Base-by-base conservation (phyloP, 2,329 filamentous ascomycete genomes). In the Sodiomyces alkalinus region DNA sequence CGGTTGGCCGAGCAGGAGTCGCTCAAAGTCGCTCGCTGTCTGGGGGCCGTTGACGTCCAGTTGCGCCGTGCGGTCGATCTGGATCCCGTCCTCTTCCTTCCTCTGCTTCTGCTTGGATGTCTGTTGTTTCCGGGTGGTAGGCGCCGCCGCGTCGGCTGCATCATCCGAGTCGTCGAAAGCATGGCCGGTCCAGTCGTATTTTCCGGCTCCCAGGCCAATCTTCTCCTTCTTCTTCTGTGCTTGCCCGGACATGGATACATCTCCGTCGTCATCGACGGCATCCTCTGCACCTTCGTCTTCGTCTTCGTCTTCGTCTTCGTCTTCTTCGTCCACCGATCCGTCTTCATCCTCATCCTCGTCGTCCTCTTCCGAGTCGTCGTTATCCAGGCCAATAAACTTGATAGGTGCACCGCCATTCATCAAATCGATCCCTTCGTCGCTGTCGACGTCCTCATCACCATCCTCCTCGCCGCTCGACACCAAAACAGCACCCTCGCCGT, bases 11-110 rank as follows among this genome's bases (percentile, higher is more conserved):
- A 98, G 71, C 22, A 98, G 69, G 15, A 94, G 74, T 41, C 90
- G 78, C 56, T 98, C 92, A 51, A 85, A 98, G 53, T 98, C 92
- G 37, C 80, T 81, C 11, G 81, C 70, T 2, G 82, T 87, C 48
- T 92, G 85, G 3, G 90, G 90, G 0, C 87, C 87, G 41, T 86
- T 73, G 26, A 70, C 74, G 49, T 94, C 85, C 8, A 98, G 70
- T 42, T 93, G 81, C n/a, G 80, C 90, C 4, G 87, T 98, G 38
- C 74, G 74, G 48, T 98, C 92, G 28, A 90, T 67, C 42, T 87
- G 76, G 44, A 86, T 80, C 43, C 80, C 76, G 2, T 74, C 62
- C 56, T 79, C 82, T 48, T 71, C 74, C 60, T 83, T 87, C 58
- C 75, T 83, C 49, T 75, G 77, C 58, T 77, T 80, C 40, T 52